Base-by-base conservation (phyloP, 2,329 filamentous ascomycete genomes). In the Boeremia exigua region DNA sequence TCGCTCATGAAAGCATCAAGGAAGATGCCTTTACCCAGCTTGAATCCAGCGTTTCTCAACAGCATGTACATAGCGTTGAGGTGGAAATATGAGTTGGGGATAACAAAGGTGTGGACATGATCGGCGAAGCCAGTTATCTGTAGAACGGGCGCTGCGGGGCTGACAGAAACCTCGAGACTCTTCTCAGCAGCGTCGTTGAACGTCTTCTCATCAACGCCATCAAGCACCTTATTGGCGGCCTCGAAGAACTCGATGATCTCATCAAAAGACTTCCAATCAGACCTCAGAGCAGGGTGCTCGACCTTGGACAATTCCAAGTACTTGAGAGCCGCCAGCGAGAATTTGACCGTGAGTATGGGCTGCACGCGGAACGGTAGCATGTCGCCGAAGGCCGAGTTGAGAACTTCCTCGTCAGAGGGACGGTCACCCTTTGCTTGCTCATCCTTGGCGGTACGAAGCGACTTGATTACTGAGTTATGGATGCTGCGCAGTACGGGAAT, bases 11-110 rank as follows among this genome's bases (percentile, higher is more conserved):
- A 68, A 3, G 44, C 3, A 1, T 49, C 56, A 17, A 68, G 32
- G 33, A 66, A 68, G 2, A 38, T 17, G 3, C 30, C 7, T 49
- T 68, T 68, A 4, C 65, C 63, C 11, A 68, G 45, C 17, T 38
- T 48, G 45, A 66, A 67, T 1, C 65, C 65, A 12, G 54, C 60
- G 15, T 43, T 59, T 34, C 65, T 61, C 27, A 68, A 19, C 15
- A 65, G 33, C 65, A 65, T 66, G 42, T 68, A 68, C 54, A 68
- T 63, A 12, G 62, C 49, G 40, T 66, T 68, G 28, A 67, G 55
- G 42, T 68, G 63, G 49, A 68, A 68, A 36, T 62, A 68, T 36
- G 57, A 43, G 55, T 68, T 68, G 12, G 65, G 65, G 4, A 68
- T 32, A 6, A 49, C 56, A 29, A 67, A 68, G 28, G 47, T 30